These are phyloP conservation scores for Verticillium albo-atrum DNA, from an alignment of 2,329 filamentous ascomycete species.

Conservation along the genomic window DNA sequence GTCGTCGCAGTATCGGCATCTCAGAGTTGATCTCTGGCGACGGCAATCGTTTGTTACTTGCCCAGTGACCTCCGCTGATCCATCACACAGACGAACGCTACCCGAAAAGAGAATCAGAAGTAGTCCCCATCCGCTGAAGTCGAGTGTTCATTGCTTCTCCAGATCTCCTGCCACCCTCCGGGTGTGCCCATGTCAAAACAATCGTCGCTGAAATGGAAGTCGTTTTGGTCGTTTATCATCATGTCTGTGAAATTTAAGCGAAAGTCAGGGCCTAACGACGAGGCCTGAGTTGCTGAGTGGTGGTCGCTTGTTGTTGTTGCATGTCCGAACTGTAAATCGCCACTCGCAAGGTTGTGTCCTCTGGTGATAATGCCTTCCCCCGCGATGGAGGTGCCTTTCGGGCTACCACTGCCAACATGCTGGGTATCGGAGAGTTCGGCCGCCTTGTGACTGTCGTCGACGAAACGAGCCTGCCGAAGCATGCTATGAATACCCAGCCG, in stretches of 20 bases:
- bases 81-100: not conserved
- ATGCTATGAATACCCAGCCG: conserved; percentile 34
- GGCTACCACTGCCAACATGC: not conserved
- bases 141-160: not conserved
- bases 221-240: not conserved
- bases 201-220: not conserved
- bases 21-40: no score
- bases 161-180: not conserved
- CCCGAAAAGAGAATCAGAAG: not conserved
- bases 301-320: not conserved
- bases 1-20: no score
- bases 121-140: not conserved
- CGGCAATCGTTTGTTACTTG: no score
- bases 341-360: not conserved
- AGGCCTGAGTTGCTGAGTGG: not conserved
- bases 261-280: not conserved
- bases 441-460: conserved; percentile 31
- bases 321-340: not conserved
- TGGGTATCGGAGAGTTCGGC: not conserved
- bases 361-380: not conserved
- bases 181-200: not conserved
- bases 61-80: not conserved
- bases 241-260: not conserved
- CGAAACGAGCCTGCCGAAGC: conserved; percentile 31
- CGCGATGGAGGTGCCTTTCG: not conserved